Base-by-base conservation (phyloP, 1,139 yeast species). In the Yamadazyma aaseri region DNA sequence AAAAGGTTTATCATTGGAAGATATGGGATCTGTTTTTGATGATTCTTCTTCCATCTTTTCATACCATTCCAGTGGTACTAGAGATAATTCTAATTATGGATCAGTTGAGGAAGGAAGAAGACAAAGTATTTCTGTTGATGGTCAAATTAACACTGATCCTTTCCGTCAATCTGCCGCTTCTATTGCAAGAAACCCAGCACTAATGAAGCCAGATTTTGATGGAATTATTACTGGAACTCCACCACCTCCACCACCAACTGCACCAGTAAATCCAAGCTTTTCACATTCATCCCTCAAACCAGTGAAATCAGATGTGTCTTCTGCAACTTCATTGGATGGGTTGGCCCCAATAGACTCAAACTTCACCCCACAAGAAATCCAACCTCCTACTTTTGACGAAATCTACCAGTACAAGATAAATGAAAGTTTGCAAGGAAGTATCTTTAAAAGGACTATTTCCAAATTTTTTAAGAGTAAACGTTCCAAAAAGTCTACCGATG, bases 11-110 rank as follows among this genome's bases (percentile, higher is more conserved):
- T 69, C 69, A 39, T 59, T 75, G 31, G 81, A 75, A 50, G 76
- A 74, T 41, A 74, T 75, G 65, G 79, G 77, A 33, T 56, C 63
- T 10, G 68, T 73, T n/a, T 74, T 74, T 47, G 73, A 68, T 35
- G 75, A 71, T 37, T 56, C 51, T 36, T 65, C 72, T 3, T 65
- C 73, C 3, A 58, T 70, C 7, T 70, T 70, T 42, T 67, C 73
- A 10, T 67, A 57, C 53, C 76, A 70, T 46, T 65, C 71, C 2
- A 39, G 36, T 36, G 42, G 43, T 20, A 34, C 29, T 31, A 26
- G 29, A 26, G 20, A 26, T 6, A 7, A 10, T 17, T 10, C n/a
- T 12, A 34, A 22, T 22, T 58, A 56, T 42, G 64, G 65, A 1
- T 35, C 64, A 8, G 46, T 50, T 13, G 44, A 40, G 21, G 48